Base-by-base conservation (phyloP, 345 rosid species). In the Erucastrum elatum region DNA sequence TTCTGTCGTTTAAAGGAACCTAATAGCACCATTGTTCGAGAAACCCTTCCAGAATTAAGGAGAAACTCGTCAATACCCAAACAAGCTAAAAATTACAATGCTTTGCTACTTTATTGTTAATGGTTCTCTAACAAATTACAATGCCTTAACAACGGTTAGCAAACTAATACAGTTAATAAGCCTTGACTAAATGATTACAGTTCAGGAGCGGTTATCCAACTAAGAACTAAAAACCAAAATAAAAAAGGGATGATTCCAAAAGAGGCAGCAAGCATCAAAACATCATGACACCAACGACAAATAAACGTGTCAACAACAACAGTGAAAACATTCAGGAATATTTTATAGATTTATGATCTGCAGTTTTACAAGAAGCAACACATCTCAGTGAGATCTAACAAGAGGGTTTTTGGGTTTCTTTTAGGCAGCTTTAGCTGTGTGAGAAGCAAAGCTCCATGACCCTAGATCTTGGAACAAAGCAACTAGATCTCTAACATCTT, bases 381-480 rank as follows among this genome's bases (percentile, higher is more conserved):
- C 21, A 8, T 33, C 49, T n/a, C 11, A 65, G 3, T 58, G 25
- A 34, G 60, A 77, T 77, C 66, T 71, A 11, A 21, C 21, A 21
- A 60, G 21, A 5, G 8, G 9, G 35, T 1, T 61, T 6, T 4
- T 37, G 15, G 64, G 53, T 27, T 33, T 21, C 16, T 15, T n/a
- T 82, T 82, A 86, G 21, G 88, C 89, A 72, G 91, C 87, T 79
- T 85, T 86, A 7, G 87, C 88, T 34, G 80, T 39, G 78, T 77
- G 81, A 53, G 77, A 35, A 66, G 80, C 10, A 70, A 83, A 34
- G 46, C 67, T 64, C 75, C 74, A 69, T 9, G 55, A 77, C n/a
- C 71, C 62, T 75, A 84, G 81, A 85, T 86, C 84, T 79, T 76
- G 83, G 64, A 81, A 71, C 75, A 77, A 68, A 77, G 62, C 55